These are phyloP conservation scores for Mortierella sp. DNA, from an alignment of 371 early-diverging fungal species.

Conservation along the genomic window DNA sequence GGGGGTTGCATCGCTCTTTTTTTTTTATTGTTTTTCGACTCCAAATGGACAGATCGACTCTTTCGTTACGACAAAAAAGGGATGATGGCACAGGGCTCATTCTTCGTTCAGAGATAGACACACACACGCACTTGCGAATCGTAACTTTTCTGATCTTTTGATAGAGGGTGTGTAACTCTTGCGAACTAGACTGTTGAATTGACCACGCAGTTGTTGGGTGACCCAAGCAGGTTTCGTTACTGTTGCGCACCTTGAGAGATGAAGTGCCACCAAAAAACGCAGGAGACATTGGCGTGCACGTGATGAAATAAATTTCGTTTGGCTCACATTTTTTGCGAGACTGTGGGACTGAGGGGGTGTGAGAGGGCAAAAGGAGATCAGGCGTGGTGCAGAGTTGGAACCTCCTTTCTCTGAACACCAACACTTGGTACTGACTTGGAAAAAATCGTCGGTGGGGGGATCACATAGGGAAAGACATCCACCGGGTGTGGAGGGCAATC, in stretches of 20 bases:
- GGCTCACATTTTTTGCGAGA: neutral
- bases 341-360: neutral
- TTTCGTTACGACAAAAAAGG: neutral
- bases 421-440: slow-evolving; percentile 10
- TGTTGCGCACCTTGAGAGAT: neutral
- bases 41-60: neutral
- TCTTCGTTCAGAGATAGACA: neutral
- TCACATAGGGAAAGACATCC: neutral
- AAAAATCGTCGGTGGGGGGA: neutral
- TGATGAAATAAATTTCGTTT: neutral
- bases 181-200: no score
- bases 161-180: no score
- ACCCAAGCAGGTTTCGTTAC: neutral
- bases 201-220: neutral
- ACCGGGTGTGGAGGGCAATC: no score
- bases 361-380: neutral
- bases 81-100: neutral
- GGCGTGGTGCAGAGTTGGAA: slow-evolving; percentile 3
- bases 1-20: neutral
- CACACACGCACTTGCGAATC: neutral
- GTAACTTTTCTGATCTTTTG: no score
- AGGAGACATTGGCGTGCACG: neutral
- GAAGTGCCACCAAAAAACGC: neutral
- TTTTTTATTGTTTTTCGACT: neutral
- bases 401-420: slow-evolving; percentile 12